Evolutionary conservation across 2,329 filamentous ascomycete species (phyloP).

Genomic region (Cercospora sp.): DNA sequence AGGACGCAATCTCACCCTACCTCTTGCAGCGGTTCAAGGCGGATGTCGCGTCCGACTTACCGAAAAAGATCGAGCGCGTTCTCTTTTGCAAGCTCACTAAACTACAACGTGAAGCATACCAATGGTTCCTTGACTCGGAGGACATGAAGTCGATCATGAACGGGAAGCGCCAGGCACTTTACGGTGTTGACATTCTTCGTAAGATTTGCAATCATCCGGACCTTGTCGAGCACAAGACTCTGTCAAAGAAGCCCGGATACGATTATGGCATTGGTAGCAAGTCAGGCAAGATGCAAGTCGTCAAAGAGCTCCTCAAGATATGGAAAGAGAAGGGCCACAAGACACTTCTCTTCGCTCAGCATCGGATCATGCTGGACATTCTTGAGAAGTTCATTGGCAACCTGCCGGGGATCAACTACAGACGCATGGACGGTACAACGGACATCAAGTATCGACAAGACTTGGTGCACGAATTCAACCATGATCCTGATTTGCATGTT

Average conservation of each 20-base stretch:
- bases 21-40: conserved; percentile 88
- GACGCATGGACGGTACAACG: conserved; percentile 92
- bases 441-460: conserved; percentile 83
- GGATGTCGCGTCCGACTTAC: conserved; percentile 89
- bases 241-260: conserved; percentile 63
- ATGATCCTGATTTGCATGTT: conserved; percentile 72
- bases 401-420: conserved; percentile 70
- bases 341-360: conserved; percentile 87
- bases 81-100: conserved; percentile 90
- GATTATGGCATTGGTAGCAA: conserved; percentile 75
- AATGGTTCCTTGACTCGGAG: conserved; percentile 75
- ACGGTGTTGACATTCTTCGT: conserved; percentile 84
- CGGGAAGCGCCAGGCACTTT: conserved; percentile 75
- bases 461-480: conserved; percentile 92
- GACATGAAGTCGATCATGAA: conserved; percentile 82
- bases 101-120: conserved; percentile 76
- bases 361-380: conserved; percentile 93
- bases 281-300: conserved; percentile 95
- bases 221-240: conserved; percentile 66
- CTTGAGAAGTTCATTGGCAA: conserved; percentile 75
- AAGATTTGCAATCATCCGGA: conserved; percentile 99
- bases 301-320: conserved; percentile 79
- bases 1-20: conserved; percentile 91
- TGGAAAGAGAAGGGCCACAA: conserved; percentile 96
- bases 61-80: conserved; percentile 94